Evolutionary conservation across 2,329 filamentous ascomycete species (phyloP), one percentile per base, ranked within the genome.

Genomic region (Rasamsonia emersonii): DNA sequence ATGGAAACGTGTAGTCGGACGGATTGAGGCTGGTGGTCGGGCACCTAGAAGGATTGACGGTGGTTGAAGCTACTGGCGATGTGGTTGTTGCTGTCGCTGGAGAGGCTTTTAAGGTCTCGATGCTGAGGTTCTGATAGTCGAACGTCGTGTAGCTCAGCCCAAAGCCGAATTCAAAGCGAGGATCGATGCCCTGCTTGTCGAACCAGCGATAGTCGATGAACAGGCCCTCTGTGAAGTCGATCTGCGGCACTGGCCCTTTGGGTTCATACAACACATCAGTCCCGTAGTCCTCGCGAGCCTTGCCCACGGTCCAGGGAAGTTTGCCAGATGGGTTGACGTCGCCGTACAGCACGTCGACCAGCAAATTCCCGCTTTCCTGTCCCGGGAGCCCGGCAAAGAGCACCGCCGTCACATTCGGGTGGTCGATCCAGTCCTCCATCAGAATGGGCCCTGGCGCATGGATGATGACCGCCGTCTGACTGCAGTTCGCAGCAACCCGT

Each of bases 401-500:
- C 32, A 93, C 86, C 23, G 84, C 86, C 1, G 83, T 86, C 29
- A 93, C 70, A 57, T 93, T 93, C 20, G 76, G 73, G 57, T 77
- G 78, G 32, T 82, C 62, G 47, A 82, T 78, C 70, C 78, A 89
- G 7, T 36, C 32, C 13, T 47, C 39, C 1, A 93, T 59, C 1
- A 88, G 61, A 3, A 86, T 79, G n/a, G 39, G 30, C 0, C 86
- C 86, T 4, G 78, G 73, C 1, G 80, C 83, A 62, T 94, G 86
- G 32, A 93, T 78, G 30, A 93, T 75, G 10, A 93, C 82, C 37
- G 93, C 81, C 6, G 84, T 91, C 67, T 93, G 89, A 59, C 75
- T 73, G 65, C 79, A 85, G 34, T 73, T 50, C 4, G 75, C 68
- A 0, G 86, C 82, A 0, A 89, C 84, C 9, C 74, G 65, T 35